A percentile compares a stretch with the other conserved stretches of the same genome.
These are phyloP conservation scores for Calcarisporium arbuscula DNA, from an alignment of 2,329 filamentous ascomycete species.

Conservation along the genomic window DNA sequence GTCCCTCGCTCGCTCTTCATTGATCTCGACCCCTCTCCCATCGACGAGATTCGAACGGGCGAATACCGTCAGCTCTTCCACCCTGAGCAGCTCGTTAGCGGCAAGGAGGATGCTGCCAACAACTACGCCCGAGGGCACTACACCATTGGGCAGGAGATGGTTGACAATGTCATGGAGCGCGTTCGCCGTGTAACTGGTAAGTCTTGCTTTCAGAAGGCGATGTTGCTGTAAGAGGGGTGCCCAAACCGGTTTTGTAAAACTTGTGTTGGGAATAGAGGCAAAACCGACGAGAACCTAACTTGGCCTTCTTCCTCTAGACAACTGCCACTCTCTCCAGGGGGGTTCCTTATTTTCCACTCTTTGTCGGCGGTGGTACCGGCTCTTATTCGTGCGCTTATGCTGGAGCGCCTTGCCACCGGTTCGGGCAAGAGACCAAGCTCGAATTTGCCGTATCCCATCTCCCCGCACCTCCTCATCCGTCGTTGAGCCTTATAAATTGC, in stretches of 20 bases:
- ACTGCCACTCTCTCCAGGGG: slow-evolving; percentile 67
- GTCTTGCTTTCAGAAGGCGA: too few relatives aligned
- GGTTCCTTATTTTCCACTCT: slow-evolving; percentile 70
- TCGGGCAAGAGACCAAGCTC: slow-evolving; percentile 72
- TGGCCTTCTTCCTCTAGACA: slow-evolving; percentile 41
- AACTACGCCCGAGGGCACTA: slow-evolving; percentile 74
- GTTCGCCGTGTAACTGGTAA: slow-evolving; percentile 63
- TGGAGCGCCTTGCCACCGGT: slow-evolving; percentile 67
- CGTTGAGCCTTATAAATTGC: slow-evolving; percentile 71
- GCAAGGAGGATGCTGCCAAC: slow-evolving; percentile 72
- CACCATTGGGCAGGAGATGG: slow-evolving; percentile 71
- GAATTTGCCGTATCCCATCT: slow-evolving; percentile 66
- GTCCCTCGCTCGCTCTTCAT: slow-evolving; percentile 67
- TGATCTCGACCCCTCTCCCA: slow-evolving; percentile 66
- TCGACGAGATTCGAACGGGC: slow-evolving; percentile 68
- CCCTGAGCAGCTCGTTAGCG: slow-evolving; percentile 64
- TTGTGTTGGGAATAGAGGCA: too few relatives aligned
- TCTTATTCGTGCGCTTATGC: slow-evolving; percentile 66
- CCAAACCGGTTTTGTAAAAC: too few relatives aligned
- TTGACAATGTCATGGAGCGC: slow-evolving; percentile 63
- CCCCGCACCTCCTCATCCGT: slow-evolving; percentile 64
- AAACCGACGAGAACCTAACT: too few relatives aligned
- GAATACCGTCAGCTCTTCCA: slow-evolving; percentile 64
- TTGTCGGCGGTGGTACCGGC: slow-evolving; percentile 67
- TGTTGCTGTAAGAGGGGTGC: too few relatives aligned